Base-by-base conservation (phyloP, 805 yeast genomes). In the Yueomyces sp. region DNA sequence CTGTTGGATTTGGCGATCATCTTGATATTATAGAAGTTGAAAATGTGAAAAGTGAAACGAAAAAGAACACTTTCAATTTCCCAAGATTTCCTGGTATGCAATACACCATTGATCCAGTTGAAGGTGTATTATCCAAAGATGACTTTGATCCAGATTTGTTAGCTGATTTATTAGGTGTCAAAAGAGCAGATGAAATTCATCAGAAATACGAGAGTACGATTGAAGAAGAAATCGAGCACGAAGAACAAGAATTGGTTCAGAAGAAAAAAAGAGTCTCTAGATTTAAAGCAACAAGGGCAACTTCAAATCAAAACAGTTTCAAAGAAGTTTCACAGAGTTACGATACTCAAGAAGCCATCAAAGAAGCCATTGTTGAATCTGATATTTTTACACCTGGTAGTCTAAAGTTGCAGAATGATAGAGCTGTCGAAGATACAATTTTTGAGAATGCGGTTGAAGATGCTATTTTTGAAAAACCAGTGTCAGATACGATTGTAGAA, bases 11-110 rank as follows among this genome's bases (percentile, higher is more conserved):
- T 47, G 66, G 65, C 2, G 38, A 52, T 4, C 42, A 46, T n/a
- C 49, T 61, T 7, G 62, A 60, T 44, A 53, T 62, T 26, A 52
- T 52, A 42, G 64, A 60, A 45, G 57, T 62, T 19, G 63, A 60
- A 44, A 62, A 50, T 44, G 43, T 57, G 30, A 62, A 62, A 42
- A 49, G 49, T 8, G 63, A 57, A 37, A 62, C 60, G 5, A 56
- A 48, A 45, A 46, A 47, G 7, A 62, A 62, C 42, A 59, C 62
- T 1, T 59, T 54, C 37, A 49, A 44, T 4, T 49, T 51, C 37
- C 38, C 52, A 40, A 28, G 39, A 31, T 39, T 28, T 33, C 38
- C 39, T 19, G 52, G 47, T 36, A 5, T 19, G 5, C 8, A 9
- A 5, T 34, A 49, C 41, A 43, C 49, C 2, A 41, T 44, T 42